Base-by-base conservation (phyloP, 768 basidiomycete species). In the Tephrocybe sp. region DNA sequence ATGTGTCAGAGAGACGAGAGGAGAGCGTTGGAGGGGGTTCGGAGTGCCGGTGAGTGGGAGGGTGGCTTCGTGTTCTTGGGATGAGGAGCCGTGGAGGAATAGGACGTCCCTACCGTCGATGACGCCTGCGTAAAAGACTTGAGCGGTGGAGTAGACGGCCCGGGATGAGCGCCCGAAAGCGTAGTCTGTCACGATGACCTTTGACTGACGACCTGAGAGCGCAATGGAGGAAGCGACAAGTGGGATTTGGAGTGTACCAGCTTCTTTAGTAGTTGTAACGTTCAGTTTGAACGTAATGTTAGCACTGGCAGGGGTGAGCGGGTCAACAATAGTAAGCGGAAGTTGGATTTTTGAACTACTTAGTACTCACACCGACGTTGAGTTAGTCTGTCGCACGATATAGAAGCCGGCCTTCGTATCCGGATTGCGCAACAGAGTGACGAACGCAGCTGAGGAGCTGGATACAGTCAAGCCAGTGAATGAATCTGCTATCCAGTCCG, bases 121-220 rank as follows among this genome's bases (percentile, higher is more conserved):
- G 21, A 56, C 65, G 3, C 83, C 79, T 0, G 87, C 80, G 56
- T 79, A 89, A 58, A 91, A 76, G 23, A 93, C 72, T 49, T 80
- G 76, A 0, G 88, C 86, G 1, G 89, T 91, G 4, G 88, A 83
- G 64, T 88, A 91, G 3, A 77, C 64, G 1, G 86, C 59, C 49
- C 68, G 71, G 8, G 82, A 82, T 12, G 69, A 70, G 3, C 56
- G 42, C 18, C 91, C 91, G 59, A 88, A 91, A 8, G 75, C 68
- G 60, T 88, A 88, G 62, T 88, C 81, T 0, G 86, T 82, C 12
- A 87, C 72, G 24, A 91, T 68, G 21, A 90, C 70, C 60, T 88
- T 90, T 37, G 84, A 87, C 63, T 90, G 79, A 16, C 89, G 76
- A 8, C 89, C 90, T 22, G 66, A 60, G 8, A 92, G 77, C 1